Conservation (phyloP, 306 rosid species). For the Argentina anserina region DNA sequence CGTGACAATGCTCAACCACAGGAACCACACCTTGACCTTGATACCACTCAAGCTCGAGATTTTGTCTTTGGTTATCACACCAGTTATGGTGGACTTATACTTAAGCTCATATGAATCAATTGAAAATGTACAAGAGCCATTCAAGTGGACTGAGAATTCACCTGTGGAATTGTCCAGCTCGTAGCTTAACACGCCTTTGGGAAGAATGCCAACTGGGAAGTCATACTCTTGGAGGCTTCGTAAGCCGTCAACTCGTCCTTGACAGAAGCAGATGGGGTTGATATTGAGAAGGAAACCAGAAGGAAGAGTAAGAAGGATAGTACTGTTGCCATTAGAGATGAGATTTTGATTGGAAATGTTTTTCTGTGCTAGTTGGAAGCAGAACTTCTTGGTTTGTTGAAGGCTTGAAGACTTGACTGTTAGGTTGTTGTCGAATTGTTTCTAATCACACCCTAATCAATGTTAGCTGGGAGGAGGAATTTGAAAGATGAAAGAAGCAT, state of each 20-base stretch:
- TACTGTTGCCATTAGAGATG: slow-evolving; percentile 14
- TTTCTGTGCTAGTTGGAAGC: background rate
- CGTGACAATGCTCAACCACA: slow-evolving; percentile 43
- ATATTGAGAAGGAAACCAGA: slow-evolving; percentile 19
- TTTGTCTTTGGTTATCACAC: slow-evolving; percentile 38
- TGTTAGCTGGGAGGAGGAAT: background rate
- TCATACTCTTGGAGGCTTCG: slow-evolving; percentile 42
- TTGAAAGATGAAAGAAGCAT: background rate
- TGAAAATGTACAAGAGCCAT: slow-evolving; percentile 32
- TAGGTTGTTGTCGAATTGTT: background rate
- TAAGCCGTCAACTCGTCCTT: slow-evolving; percentile 25
- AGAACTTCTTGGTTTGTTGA: background rate
- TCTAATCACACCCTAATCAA: background rate
- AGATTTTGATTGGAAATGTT: slow-evolving; percentile 14
- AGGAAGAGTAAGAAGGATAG: slow-evolving; percentile 14
- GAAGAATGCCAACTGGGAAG: slow-evolving; percentile 57
- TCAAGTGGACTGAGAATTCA: slow-evolving; percentile 41
- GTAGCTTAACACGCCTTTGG: slow-evolving; percentile 41
- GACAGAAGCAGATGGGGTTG: slow-evolving; percentile 10
- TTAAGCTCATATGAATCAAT: slow-evolving; percentile 42
- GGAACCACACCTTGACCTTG: slow-evolving; percentile 35
- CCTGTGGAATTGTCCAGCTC: slow-evolving; percentile 42
- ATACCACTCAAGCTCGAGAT: slow-evolving; percentile 43
- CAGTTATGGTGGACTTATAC: slow-evolving; percentile 47
- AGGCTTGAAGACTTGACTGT: slow-evolving; percentile 13